Percentiles rank a stretch among this genome's conserved stretches.
Conservation (phyloP, 352 stramenopile genomes). For the Phytophthora hybrid region DNA sequence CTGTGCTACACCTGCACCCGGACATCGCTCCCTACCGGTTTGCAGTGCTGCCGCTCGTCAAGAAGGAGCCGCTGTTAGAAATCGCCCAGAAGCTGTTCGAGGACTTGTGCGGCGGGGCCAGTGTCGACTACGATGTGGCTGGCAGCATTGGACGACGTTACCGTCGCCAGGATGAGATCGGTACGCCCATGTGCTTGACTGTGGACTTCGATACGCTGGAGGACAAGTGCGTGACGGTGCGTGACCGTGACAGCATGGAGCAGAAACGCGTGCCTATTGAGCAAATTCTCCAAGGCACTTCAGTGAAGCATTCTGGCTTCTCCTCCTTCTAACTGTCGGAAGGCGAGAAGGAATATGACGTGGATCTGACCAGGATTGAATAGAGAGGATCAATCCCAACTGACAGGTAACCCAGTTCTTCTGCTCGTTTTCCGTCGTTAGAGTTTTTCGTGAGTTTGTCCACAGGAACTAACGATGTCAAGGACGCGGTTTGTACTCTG, state of each 20-base stretch:
- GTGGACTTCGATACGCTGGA: slow-evolving; percentile 98
- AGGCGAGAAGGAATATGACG: neutral
- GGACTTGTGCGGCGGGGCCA: slow-evolving; percentile 87
- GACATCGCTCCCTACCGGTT: slow-evolving; percentile 94
- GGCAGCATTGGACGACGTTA: slow-evolving; percentile 93
- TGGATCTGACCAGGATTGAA: slow-evolving; percentile 3
- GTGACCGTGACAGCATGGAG: slow-evolving; percentile 96
- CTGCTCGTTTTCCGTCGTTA: neutral
- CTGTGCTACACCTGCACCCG: slow-evolving; percentile 93
- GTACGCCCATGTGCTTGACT: slow-evolving; percentile 97
- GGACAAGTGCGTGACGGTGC: slow-evolving; percentile 95
- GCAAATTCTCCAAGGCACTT: slow-evolving; percentile 77
- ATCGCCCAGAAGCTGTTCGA: slow-evolving; percentile 93
- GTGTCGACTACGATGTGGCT: slow-evolving; percentile 93
- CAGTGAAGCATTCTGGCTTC: slow-evolving; percentile 49
- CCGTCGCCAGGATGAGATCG: slow-evolving; percentile 97
- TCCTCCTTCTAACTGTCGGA: slow-evolving; percentile 43
- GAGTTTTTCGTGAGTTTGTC: neutral
- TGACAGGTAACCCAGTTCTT: neutral
- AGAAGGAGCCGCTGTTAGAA: slow-evolving; percentile 94
- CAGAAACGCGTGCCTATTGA: slow-evolving; percentile 95
- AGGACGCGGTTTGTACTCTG: neutral
- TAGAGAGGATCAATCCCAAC: slow-evolving; percentile 19
- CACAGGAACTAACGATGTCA: neutral
- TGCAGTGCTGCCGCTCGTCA: slow-evolving; percentile 94